These are phyloP conservation scores for Pleurotus citrinopileatus DNA, from an alignment of 768 basidiomycete genomes.

Conservation along the genomic window DNA sequence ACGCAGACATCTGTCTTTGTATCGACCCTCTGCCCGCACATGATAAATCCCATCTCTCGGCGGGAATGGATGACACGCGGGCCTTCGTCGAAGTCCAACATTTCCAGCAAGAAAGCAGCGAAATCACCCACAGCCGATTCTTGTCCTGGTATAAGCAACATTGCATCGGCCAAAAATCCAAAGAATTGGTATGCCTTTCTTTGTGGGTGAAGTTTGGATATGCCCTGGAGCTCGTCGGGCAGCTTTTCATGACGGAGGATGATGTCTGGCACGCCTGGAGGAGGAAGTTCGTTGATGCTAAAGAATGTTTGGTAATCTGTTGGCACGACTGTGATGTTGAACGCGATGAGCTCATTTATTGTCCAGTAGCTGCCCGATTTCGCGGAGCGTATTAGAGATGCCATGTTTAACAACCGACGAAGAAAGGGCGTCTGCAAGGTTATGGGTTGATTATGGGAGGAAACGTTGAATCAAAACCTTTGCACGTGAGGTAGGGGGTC, in stretches of 20 bases:
- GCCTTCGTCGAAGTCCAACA: conserved; percentile 16
- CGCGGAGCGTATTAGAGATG: conserved; percentile 10
- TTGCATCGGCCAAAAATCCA: conserved; percentile 22
- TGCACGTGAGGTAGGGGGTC: no score
- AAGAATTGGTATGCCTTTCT: conserved; percentile 15
- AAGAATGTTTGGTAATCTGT: conserved; percentile 24
- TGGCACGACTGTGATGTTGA: conserved; percentile 19
- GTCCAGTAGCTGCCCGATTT: conserved; percentile 12
- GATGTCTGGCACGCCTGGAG: conserved; percentile 13
- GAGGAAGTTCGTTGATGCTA: conserved; percentile 17
- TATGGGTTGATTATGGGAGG: no score
- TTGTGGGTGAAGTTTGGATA: background rate
- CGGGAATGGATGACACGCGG: conserved; percentile 16
- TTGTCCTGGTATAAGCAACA: conserved; percentile 13
- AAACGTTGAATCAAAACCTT: no score
- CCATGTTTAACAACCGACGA: no score
- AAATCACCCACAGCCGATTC: conserved; percentile 29
- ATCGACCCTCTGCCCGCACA: conserved; percentile 23
- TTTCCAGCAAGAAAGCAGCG: conserved; percentile 20
- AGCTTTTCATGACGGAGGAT: background rate
- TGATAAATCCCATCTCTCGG: conserved; percentile 22
- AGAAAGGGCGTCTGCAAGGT: no score
- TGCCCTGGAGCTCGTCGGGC: background rate
- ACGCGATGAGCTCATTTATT: conserved; percentile 22
- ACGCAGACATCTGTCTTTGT: conserved; percentile 30